Base-by-base conservation (phyloP, 1,284 basidiomycete species). In the Hemileia vastatrix region DNA sequence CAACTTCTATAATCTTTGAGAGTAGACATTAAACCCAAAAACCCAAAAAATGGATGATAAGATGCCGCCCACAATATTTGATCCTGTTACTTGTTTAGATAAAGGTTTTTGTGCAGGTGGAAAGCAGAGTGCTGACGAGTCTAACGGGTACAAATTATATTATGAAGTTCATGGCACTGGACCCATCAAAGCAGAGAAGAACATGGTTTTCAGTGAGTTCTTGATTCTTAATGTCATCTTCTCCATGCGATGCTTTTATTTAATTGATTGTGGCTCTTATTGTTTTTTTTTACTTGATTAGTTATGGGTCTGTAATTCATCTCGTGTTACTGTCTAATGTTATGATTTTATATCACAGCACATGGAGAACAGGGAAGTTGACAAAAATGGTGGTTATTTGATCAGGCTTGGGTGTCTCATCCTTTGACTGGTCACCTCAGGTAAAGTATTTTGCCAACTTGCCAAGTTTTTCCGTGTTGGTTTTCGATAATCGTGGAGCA, bases 401-500 rank as follows among this genome's bases (percentile, higher is more conserved):
- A 3, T 27, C 13, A 57, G 55, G 55, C 31, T 31, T 57, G 24
- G 33, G 32, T 44, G 31, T 57, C 21, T 47, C 55, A 31, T 57
- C 44, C 23, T 23, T 45, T 1, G 55, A 43, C n/a, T 57, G 55
- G 55, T 67, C 77, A 33, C 64, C 72, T 18, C 77, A 78, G 63
- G 71, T 78, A 11, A 65, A 71, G 44, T 59, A 75, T 52, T 73
- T 78, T 19, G 63, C 67, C 9, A 50, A 61, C 1, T 69, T 73
- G 13, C 58, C 68, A 0, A 63, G 66, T 11, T 78, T 85, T 65
- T 83, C 84, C 0, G 78, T 83, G 6, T 78, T 93, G 1, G 87
- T 90, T 0, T 87, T 92, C 68, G 90, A 94, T 74, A 92, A 94
- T 71, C 81, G 89, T 40, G 90, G 90, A 1, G 88, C 88, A 1